These are phyloP conservation scores for Phytophthora pluvialis DNA, from an alignment of 352 stramenopile species.

Conservation along the genomic window DNA sequence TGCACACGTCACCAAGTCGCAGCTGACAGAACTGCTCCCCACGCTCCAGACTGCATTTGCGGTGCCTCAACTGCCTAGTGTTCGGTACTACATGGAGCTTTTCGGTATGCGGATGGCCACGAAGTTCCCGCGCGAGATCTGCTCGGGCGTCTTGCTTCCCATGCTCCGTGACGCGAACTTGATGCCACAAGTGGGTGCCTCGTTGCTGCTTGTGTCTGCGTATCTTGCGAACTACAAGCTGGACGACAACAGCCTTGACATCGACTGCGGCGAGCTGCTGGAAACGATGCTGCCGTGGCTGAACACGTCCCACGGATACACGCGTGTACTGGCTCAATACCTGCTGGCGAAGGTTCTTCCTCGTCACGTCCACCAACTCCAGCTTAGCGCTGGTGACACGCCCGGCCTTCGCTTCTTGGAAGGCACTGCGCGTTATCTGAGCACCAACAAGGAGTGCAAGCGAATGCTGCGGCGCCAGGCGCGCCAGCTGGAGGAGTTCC, in stretches of 20 bases:
- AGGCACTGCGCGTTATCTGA: conserved; percentile 66
- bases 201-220: conserved; percentile 62
- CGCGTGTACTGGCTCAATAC: conserved; percentile 81
- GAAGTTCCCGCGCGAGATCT: conserved; percentile 54
- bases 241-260: conserved; percentile 31
- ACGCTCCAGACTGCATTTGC: conserved; percentile 62
- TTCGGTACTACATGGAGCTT: conserved; percentile 87
- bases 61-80: conserved; percentile 63
- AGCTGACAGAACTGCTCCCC: conserved; percentile 26
- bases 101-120: conserved; percentile 75
- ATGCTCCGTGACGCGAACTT: conserved; percentile 75
- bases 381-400: conserved; percentile 12
- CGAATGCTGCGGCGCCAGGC: conserved; percentile 80
- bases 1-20: conserved; percentile 46
- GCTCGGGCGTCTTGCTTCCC: conserved; percentile 51
- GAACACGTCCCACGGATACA: conserved; percentile 83
- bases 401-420: conserved; percentile 57
- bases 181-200: conserved; percentile 73
- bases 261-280: conserved; percentile 38
- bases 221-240: conserved; percentile 46
- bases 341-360: conserved; percentile 70
- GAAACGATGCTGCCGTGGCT: conserved; percentile 78
- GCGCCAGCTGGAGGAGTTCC: conserved; percentile 65
- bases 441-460: conserved; percentile 85
- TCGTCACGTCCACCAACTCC: conserved; percentile 54